A percentile compares a stretch with the other conserved stretches of the same genome.
These are phyloP conservation scores for Yarrowia phangngaensis DNA, from an alignment of 805 yeast species.

Conservation along the genomic window DNA sequence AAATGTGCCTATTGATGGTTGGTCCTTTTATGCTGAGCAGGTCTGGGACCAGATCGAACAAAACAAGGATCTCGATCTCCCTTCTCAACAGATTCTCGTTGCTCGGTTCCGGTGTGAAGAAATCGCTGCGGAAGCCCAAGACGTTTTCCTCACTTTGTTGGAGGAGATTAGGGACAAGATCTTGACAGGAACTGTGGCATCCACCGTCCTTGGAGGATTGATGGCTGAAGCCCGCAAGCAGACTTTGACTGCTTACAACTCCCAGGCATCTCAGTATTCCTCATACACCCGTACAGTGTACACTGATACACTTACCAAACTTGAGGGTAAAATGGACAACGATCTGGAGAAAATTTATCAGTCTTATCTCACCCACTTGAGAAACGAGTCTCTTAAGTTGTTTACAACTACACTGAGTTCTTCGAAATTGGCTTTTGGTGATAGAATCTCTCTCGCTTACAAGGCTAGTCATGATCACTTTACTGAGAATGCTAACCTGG, in stretches of 20 bases:
- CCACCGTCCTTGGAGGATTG: constrained; percentile 42
- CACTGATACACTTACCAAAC: constrained; percentile 52
- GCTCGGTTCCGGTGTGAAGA: constrained; percentile 95
- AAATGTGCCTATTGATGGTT: constrained; percentile 87
- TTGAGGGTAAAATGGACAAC: constrained; percentile 49
- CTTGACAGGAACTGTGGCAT: constrained; percentile 31
- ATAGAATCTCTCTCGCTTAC: constrained; percentile 34
- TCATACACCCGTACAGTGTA: constrained; percentile 52
- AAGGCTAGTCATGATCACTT: constrained; percentile 35
- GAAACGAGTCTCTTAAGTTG: constrained; percentile 8
- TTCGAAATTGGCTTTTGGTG: constrained; percentile 33
- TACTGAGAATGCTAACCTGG: constrained; percentile 38
- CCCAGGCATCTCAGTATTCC: constrained; percentile 72
- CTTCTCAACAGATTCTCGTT: constrained; percentile 92
- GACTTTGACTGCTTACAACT: constrained; percentile 56
- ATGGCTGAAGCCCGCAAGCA: constrained; percentile 46
- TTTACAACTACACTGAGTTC: constrained; percentile 28
- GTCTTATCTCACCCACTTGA: constrained; percentile 11
- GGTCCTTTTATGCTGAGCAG: constrained; percentile 85
- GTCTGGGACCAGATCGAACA: constrained; percentile 93
- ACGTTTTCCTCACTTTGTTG: constrained; percentile 44
- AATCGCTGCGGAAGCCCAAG: constrained; percentile 55
- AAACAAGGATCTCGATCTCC: constrained; percentile 91
- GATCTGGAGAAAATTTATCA: constrained; percentile 32
- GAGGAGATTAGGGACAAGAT: constrained; percentile 37